Conservation (phyloP, 768 basidiomycete species). For the Inosperma sp. region DNA sequence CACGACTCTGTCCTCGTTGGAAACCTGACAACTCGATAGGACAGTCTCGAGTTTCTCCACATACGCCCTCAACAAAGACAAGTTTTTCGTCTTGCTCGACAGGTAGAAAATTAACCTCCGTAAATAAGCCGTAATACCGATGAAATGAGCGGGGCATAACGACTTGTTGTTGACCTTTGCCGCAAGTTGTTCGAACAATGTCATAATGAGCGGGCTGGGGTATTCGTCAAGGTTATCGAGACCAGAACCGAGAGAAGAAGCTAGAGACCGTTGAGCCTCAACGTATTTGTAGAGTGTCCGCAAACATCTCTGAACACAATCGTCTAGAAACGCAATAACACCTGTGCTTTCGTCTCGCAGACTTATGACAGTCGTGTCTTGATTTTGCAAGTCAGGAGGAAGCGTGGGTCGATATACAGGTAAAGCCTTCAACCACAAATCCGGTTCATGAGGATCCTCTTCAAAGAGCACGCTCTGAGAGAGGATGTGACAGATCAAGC, state of each 20-base stretch:
- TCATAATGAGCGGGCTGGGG: conserved; percentile 76
- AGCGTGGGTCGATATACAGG: conserved; percentile 40
- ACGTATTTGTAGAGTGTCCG: conserved; percentile 85
- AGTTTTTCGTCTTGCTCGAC: conserved; percentile 47
- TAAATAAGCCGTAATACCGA: conserved; percentile 59
- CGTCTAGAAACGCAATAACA: conserved; percentile 72
- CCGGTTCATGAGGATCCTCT: conserved; percentile 64
- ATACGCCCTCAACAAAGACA: conserved; percentile 35
- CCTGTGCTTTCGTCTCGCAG: conserved; percentile 53
- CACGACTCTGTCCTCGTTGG: conserved; percentile 38
- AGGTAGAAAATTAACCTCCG: conserved; percentile 61
- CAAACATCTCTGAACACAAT: conserved; percentile 75
- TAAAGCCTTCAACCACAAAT: conserved; percentile 67
- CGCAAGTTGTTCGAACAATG: conserved; percentile 70
- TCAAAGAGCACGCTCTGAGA: conserved; percentile 75
- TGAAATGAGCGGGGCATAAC: conserved; percentile 53
- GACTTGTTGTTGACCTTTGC: conserved; percentile 59
- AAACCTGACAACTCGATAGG: conserved; percentile 24
- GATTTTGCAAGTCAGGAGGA: conserved; percentile 46
- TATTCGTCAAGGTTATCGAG: conserved; percentile 28
- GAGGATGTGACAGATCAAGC: conserved; percentile 62
- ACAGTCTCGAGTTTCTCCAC: conserved; percentile 32
- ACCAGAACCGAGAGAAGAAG: conserved; percentile 4
- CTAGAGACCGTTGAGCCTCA: conserved; percentile 54
- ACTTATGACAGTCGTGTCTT: conserved; percentile 23